phyloP scores from a whole-genome alignment of 2,329 filamentous ascomycete genomes.

The Clathrospora elynae region DNA sequence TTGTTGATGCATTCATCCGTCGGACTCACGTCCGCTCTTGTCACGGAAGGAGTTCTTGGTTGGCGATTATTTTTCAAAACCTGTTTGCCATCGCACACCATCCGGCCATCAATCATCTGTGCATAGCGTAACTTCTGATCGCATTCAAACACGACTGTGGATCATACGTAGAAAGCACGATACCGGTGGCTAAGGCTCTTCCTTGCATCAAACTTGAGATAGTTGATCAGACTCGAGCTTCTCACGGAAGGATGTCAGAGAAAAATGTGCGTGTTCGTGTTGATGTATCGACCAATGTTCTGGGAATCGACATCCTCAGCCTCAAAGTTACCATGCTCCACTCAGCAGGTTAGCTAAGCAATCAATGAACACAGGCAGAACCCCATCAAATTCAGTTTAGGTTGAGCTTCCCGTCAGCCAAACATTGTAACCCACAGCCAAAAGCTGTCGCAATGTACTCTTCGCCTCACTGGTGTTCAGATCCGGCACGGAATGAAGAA shows the following conservation, averaged over 20 bases:
- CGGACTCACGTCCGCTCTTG: constrained; percentile 40
- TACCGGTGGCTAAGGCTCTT: too few relatives aligned
- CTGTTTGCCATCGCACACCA: constrained; percentile 18
- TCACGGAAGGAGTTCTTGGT: constrained; percentile 1
- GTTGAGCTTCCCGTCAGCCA: constrained; percentile 24
- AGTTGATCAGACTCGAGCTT: neutral
- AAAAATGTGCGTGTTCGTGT: neutral
- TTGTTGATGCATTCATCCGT: constrained; percentile 30
- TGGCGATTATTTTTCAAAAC: constrained; percentile 4
- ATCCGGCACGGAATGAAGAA: constrained; percentile 29
- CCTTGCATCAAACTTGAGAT: neutral
- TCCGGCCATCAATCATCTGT: constrained; percentile 5
- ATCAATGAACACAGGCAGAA: constrained; percentile 25
- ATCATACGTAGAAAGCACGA: too few relatives aligned
- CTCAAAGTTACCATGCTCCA: constrained; percentile 5
- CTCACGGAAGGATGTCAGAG: too few relatives aligned
- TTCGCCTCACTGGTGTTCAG: constrained; percentile 15
- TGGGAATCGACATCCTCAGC: constrained; percentile 4
- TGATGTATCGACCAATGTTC: constrained; percentile 2
- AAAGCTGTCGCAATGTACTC: constrained; percentile 18
- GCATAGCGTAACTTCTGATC: too few relatives aligned
- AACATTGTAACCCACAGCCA: constrained; percentile 21
- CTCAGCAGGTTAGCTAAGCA: constrained; percentile 21
- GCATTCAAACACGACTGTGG: too few relatives aligned
- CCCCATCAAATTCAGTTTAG: constrained; percentile 27